Evolutionary conservation across 768 basidiomycete genomes (phyloP).

Genomic region (Phanerochaete carnosa): DNA sequence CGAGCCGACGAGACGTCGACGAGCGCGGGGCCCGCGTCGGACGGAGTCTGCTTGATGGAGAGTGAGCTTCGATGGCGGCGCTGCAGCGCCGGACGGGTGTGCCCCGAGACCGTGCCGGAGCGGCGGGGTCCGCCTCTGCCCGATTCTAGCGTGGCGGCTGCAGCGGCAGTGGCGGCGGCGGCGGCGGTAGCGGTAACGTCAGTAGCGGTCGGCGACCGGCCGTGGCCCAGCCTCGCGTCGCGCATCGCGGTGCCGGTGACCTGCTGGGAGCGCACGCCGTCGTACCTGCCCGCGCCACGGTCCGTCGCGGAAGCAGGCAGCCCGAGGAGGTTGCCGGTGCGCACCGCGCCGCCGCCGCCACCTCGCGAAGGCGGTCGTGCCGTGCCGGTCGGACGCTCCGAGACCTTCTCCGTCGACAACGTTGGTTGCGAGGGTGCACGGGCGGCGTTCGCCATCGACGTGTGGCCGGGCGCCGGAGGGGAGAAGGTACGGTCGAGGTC

Average conservation of each 20-base stretch:
- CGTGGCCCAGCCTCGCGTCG: slow-evolving; percentile 23
- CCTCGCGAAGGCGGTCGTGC: slow-evolving; percentile 2
- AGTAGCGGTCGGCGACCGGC: not conserved
- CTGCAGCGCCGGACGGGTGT: slow-evolving; percentile 40
- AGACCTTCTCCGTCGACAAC: slow-evolving; percentile 4
- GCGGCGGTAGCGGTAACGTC: not conserved
- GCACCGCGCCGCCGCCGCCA: not conserved
- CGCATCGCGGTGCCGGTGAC: slow-evolving; percentile 53
- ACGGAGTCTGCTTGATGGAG: slow-evolving; percentile 37
- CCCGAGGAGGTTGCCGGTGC: slow-evolving; percentile 3
- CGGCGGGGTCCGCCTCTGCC: not conserved
- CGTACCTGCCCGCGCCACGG: slow-evolving; percentile 19
- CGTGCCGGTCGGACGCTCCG: not conserved
- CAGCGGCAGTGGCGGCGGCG: too few relatives aligned
- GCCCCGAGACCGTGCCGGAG: not conserved
- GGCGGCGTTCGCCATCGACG: slow-evolving; percentile 2
- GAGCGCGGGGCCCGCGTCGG: not conserved
- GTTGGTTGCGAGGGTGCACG: slow-evolving; percentile 10
- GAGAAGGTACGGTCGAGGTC: slow-evolving; percentile 64
- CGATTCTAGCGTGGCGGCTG: not conserved
- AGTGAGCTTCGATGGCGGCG: slow-evolving; percentile 46
- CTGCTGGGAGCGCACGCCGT: slow-evolving; percentile 53
- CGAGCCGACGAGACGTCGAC: not conserved
- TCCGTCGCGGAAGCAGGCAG: not conserved
- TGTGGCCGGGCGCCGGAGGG: slow-evolving; percentile 5